Percentiles rank a stretch among this genome's conserved stretches.
These are phyloP conservation scores for Nigrospora oryzae DNA, from an alignment of 2,329 filamentous ascomycete genomes.

Conservation along the genomic window DNA sequence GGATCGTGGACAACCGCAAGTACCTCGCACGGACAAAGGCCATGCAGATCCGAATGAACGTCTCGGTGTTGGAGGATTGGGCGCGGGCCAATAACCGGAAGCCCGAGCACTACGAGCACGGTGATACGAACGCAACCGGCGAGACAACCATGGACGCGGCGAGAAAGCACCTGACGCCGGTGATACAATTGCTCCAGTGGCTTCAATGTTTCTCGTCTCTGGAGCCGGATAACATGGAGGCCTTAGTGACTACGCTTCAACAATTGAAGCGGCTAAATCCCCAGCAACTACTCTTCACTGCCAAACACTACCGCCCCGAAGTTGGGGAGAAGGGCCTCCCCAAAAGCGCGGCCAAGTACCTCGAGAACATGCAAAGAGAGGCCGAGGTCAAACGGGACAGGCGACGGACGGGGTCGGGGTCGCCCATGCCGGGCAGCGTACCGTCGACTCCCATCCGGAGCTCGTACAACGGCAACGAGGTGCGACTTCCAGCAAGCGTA, in stretches of 20 bases:
- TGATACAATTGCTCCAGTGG: conserved; percentile 95
- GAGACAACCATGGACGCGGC: conserved; percentile 82
- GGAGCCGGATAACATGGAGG: conserved; percentile 75
- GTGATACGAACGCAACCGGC: conserved; percentile 75
- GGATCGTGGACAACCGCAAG: conserved; percentile 91
- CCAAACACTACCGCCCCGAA: conserved; percentile 87
- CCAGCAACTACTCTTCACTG: conserved; percentile 83
- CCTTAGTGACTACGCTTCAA: conserved; percentile 78
- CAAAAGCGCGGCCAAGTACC: conserved; percentile 81
- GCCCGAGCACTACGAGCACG: conserved; percentile 91
- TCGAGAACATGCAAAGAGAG: conserved; percentile 72
- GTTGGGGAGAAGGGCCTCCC: conserved; percentile 89
- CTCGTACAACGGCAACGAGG: conserved; percentile 32
- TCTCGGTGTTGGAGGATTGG: conserved; percentile 94
- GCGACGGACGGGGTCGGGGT: conserved; percentile 35
- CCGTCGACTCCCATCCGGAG: conserved; percentile 26
- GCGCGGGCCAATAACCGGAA: conserved; percentile 86
- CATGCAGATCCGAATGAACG: conserved; percentile 99
- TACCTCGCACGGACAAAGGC: conserved; percentile 95
- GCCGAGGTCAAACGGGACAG: conserved; percentile 50
- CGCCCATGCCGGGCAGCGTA: conserved; percentile 18
- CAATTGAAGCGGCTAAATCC: conserved; percentile 79
- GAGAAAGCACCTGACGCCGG: conserved; percentile 74
- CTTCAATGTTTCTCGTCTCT: conserved; percentile 95
- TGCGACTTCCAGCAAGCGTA: conserved; percentile 31